Percentiles rank a stretch among this genome's conserved stretches.
Evolutionary conservation across 2,329 filamentous ascomycete species (phyloP).

Genomic region (Ascochyta fabae): DNA sequence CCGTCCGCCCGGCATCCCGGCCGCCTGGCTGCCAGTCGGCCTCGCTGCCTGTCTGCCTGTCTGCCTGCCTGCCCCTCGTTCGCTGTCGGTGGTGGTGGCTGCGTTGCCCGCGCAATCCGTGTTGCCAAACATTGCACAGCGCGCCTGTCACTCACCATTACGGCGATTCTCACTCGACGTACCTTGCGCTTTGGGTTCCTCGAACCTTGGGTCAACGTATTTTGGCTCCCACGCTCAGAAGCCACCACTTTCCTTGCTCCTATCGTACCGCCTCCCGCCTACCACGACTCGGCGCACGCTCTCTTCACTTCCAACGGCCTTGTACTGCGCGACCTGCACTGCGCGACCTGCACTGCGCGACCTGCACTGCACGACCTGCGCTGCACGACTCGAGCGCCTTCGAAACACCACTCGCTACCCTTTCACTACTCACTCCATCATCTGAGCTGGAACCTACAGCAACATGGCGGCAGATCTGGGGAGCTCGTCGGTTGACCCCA

Average conservation of each 20-base stretch:
- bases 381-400: background rate
- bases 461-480: slow-evolving; percentile 38
- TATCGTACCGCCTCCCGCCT: background rate
- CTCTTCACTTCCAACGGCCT: background rate
- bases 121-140: slow-evolving; percentile 24
- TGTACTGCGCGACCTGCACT: background rate
- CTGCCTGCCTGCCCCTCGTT: slow-evolving; percentile 12
- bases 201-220: background rate
- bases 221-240: background rate
- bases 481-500: slow-evolving; percentile 74
- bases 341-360: too few relatives aligned
- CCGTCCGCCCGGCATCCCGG: too few relatives aligned
- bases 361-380: background rate
- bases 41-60: too few relatives aligned
- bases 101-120: slow-evolving; percentile 26
- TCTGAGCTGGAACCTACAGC: slow-evolving; percentile 1
- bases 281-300: background rate
- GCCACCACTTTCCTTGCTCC: background rate
- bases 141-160: background rate
- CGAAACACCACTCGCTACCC: background rate
- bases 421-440: background rate
- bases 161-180: background rate
- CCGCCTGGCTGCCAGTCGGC: too few relatives aligned
- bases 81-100: slow-evolving; percentile 1
- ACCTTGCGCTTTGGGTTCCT: background rate